phyloP scores from a whole-genome alignment of 371 early-diverging fungal species.

The Rhizopus sp. region DNA sequence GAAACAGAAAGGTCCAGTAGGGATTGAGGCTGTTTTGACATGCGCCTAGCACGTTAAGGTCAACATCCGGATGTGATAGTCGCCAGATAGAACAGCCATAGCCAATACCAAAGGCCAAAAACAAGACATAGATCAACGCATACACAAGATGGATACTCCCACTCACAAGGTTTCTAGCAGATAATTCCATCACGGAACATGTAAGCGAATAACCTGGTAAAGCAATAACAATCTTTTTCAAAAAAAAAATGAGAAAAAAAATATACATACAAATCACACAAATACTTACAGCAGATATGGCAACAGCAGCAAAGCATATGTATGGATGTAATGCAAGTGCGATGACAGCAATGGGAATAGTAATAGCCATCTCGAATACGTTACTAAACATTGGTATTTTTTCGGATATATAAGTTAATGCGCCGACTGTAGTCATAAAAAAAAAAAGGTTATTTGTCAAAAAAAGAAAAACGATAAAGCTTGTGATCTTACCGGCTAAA shows the following conservation, averaged over 20 bases:
- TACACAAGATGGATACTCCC: conserved; percentile 77
- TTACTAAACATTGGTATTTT: conserved; percentile 63
- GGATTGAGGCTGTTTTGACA: conserved; percentile 33
- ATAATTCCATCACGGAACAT: conserved; percentile 75
- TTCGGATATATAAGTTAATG: conserved; percentile 62
- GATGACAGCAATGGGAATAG: conserved; percentile 62
- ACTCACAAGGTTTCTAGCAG: conserved; percentile 78
- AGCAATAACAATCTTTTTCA: conserved; percentile 54
- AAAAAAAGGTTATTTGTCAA: not conserved
- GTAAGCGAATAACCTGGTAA: conserved; percentile 76
- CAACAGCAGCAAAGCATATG: conserved; percentile 62
- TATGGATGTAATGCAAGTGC: conserved; percentile 48
- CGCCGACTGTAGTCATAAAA: conserved; percentile 36
- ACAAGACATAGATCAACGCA: conserved; percentile 72
- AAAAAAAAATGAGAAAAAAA: not conserved
- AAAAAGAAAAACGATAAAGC: not conserved
- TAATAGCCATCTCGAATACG: conserved; percentile 65
- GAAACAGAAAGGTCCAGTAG: conserved; percentile 35
- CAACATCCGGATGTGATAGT: conserved; percentile 21
- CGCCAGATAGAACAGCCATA: conserved; percentile 58
- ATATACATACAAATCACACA: not conserved
- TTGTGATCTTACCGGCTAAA: conserved; percentile 31
- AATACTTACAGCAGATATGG: conserved; percentile 50
- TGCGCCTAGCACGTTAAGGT: conserved; percentile 14
- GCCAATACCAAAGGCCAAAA: conserved; percentile 75